Conservation (phyloP, 2,329 filamentous ascomycete genomes). For the Aspergillus flavus region DNA sequence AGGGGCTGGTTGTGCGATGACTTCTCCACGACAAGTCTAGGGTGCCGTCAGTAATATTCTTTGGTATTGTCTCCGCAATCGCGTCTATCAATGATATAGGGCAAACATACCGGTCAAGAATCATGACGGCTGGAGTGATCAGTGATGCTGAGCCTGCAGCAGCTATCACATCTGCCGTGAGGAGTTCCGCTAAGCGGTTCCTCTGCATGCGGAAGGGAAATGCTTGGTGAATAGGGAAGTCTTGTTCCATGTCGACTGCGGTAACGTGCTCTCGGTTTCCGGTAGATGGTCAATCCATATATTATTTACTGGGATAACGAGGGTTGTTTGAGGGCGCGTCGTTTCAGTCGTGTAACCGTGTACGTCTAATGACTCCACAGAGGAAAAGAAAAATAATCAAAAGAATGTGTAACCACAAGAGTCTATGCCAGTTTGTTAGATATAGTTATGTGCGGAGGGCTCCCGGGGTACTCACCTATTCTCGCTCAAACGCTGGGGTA, state of each 20-base stretch:
- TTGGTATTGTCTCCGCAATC: background rate
- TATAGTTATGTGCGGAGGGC: background rate
- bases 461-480: background rate
- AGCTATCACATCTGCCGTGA: conserved; percentile 67
- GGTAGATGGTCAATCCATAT: background rate
- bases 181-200: conserved; percentile 38
- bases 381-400: conserved; percentile 9
- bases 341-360: background rate
- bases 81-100: background rate
- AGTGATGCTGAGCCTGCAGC: conserved; percentile 70
- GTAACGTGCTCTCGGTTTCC: background rate
- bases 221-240: conserved; percentile 25
- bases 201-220: conserved; percentile 32
- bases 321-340: background rate
- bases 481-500: conserved; percentile 7
- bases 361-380: background rate
- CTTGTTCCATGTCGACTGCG: conserved; percentile 28
- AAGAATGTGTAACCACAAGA: background rate
- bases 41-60: conserved; percentile 15
- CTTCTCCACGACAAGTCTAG: conserved; percentile 46
- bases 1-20: conserved; percentile 39
- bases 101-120: conserved; percentile 73
- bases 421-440: background rate
- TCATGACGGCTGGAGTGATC: conserved; percentile 77
- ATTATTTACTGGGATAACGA: background rate